Evolutionary conservation across 257 asterid species (phyloP).

Genomic region (Solanum dulcamara): DNA sequence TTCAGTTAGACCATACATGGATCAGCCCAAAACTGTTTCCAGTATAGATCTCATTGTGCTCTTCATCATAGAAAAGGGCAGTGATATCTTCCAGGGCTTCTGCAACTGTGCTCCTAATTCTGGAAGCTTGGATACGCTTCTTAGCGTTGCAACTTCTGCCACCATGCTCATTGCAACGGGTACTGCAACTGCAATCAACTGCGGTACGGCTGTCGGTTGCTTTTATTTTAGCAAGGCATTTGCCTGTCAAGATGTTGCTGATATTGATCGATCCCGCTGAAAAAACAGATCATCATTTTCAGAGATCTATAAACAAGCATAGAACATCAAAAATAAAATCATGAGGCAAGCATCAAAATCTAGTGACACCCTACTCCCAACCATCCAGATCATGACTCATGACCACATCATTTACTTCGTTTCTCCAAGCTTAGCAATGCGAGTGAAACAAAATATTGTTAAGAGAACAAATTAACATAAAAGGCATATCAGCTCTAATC

Average conservation of each 20-base stretch:
- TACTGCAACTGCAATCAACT: constrained; percentile 51
- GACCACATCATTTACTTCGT: neutral
- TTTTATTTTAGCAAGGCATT: constrained; percentile 89
- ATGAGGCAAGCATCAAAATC: neutral
- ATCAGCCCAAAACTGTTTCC: constrained; percentile 80
- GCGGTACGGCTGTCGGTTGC: constrained; percentile 39
- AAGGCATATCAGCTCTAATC: neutral
- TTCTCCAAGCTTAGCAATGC: neutral
- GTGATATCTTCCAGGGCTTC: constrained; percentile 96
- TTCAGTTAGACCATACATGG: constrained; percentile 95
- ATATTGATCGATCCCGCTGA: constrained; percentile 93
- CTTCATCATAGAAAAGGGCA: constrained; percentile 92
- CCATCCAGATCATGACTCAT: neutral
- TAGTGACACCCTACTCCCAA: neutral
- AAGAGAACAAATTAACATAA: neutral
- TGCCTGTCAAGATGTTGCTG: constrained; percentile 92
- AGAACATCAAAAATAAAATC: neutral
- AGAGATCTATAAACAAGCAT: neutral
- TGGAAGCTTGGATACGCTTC: constrained; percentile 41
- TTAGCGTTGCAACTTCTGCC: constrained; percentile 55
- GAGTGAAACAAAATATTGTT: neutral
- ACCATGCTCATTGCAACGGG: constrained; percentile 23
- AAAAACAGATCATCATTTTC: neutral
- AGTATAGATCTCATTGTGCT: constrained; percentile 93
- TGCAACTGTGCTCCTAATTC: constrained; percentile 54